Evolutionary conservation across 192 early-diverging fungal species (phyloP), one percentile per base, ranked within the genome.

Genomic region (Podila verticillata): DNA sequence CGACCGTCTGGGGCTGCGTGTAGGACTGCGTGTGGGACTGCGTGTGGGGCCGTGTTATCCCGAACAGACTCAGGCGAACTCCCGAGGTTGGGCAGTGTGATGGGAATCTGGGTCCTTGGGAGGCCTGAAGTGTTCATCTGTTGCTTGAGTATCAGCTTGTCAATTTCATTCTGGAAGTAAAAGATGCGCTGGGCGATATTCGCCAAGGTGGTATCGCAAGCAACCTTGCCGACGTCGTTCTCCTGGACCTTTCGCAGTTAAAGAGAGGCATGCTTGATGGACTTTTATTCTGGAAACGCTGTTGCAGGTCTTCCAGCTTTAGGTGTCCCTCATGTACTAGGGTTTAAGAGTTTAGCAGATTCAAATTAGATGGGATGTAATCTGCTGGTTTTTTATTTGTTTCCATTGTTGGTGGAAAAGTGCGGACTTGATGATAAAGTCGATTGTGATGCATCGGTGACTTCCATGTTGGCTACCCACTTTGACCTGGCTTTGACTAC

Each of bases 141-240:
- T 59, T 84, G 75, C 75, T 84, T 88, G 19, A 88, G 75, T 31
- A 86, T 77, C 30, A 95, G 64, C 48, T 84, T 88, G 54, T 83
- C 82, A 57, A 91, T 88, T 84, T 93, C 89, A 60, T 87, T 87
- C 61, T 87, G 84, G 58, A 93, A 88, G 63, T 89, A 95, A 28
- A 87, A 88, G 67, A 95, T 90, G 61, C 87, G 87, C 57, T 87
- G 89, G 65, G 91, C 87, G 26, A 85, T 77, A 48, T 93, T 89
- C 44, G 68, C 82, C 22, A 93, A 87, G 83, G 87, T 88, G 39
- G 75, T 75, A 69, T 97, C 92, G 68, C 94, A 95, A 63, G 93
- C 87, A 59, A 92, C 88, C 61, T 32, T 80, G 28, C 69, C 77
- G 5, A 70, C 70, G 26, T 72, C 77, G 44, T 70, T 80, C 61